phyloP scores from a whole-genome alignment of 306 rosid species.

The Urtica urens region DNA sequence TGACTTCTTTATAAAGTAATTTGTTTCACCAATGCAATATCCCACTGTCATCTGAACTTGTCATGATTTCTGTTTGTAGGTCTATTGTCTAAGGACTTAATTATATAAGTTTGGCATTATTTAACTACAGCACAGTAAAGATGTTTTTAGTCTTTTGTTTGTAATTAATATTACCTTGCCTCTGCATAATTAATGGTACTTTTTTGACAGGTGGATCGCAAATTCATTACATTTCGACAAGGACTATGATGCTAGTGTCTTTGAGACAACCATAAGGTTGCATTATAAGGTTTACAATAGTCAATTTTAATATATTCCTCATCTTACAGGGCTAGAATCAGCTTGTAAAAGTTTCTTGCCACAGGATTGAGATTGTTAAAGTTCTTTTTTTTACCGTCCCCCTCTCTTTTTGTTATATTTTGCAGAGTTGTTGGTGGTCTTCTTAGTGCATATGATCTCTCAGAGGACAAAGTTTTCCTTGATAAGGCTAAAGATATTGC shows the following conservation, averaged over 20 bases:
- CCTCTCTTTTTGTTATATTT: constrained; percentile 24
- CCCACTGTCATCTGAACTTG: too few relatives aligned
- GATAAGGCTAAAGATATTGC: constrained; percentile 89
- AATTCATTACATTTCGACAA: constrained; percentile 82
- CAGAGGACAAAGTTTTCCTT: constrained; percentile 80
- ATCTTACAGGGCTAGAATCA: neutral
- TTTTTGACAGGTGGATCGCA: constrained; percentile 76
- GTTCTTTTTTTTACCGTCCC: constrained; percentile 7
- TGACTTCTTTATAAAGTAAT: too few relatives aligned
- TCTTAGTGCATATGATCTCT: constrained; percentile 94
- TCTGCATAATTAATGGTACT: neutral
- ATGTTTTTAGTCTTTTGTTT: neutral
- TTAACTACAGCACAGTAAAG: too few relatives aligned
- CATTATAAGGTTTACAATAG: constrained; percentile 77
- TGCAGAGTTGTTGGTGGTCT: constrained; percentile 98
- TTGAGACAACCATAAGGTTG: constrained; percentile 99
- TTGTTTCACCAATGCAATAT: too few relatives aligned
- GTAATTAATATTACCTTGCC: too few relatives aligned
- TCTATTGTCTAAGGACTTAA: too few relatives aligned
- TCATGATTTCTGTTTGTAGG: too few relatives aligned
- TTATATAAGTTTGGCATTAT: too few relatives aligned
- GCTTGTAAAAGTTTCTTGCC: neutral
- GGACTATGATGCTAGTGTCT: constrained; percentile 93
- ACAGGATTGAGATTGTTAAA: neutral
- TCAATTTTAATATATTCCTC: constrained; percentile 24